These are phyloP conservation scores for Taiozyma sp. DNA, from an alignment of 1,139 yeast genomes.

Conservation along the genomic window DNA sequence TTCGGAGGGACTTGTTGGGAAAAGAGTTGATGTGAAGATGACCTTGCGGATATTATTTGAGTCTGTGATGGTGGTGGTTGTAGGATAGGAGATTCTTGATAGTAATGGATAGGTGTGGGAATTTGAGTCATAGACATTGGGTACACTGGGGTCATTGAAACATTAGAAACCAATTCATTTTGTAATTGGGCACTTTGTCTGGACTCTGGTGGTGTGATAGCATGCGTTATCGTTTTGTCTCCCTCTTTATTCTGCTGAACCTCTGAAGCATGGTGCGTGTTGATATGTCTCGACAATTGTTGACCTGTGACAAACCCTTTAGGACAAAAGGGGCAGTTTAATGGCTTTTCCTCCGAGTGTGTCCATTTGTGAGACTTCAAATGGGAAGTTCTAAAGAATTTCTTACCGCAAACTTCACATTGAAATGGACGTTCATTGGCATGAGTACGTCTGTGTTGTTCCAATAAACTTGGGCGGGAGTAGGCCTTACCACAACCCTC, in stretches of 20 bases:
- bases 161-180: background rate
- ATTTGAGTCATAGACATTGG: background rate
- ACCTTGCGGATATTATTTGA: background rate
- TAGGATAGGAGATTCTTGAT: background rate
- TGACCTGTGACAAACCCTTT: constrained; percentile 63
- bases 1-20: background rate
- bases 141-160: background rate
- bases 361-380: constrained; percentile 65
- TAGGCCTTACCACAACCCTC: constrained; percentile 40
- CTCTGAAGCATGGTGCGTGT: constrained; percentile 35
- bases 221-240: background rate
- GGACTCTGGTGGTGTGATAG: background rate
- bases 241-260: background rate
- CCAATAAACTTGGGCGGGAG: constrained; percentile 42
- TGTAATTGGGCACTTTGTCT: background rate
- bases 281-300: constrained; percentile 78
- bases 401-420: constrained; percentile 70
- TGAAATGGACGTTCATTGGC: constrained; percentile 75
- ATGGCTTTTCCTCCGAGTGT: constrained; percentile 59
- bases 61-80: background rate
- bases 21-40: background rate
- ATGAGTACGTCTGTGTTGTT: constrained; percentile 73
- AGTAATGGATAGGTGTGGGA: background rate
- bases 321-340: constrained; percentile 52
- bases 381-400: constrained; percentile 62